Conservation (phyloP, 2,329 filamentous ascomycete species). For the Monilinia laxa region DNA sequence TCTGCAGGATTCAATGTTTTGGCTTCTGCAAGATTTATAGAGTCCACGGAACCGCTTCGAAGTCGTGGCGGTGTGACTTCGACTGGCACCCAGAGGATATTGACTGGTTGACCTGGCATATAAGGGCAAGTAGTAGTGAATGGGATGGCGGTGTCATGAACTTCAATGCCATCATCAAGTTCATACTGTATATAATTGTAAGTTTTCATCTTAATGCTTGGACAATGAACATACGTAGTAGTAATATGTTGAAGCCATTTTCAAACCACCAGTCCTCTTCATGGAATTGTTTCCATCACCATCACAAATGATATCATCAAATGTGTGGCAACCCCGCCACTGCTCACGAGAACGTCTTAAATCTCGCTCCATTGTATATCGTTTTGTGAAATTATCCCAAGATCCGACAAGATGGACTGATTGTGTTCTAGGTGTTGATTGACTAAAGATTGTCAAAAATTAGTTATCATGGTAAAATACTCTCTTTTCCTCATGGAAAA, state of each 20-base stretch:
- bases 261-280: slow-evolving; percentile 74
- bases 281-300: slow-evolving; percentile 54
- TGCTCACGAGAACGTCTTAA: slow-evolving; percentile 68
- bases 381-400: slow-evolving; percentile 87
- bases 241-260: slow-evolving; percentile 92
- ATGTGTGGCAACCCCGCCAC: slow-evolving; percentile 86
- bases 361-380: slow-evolving; percentile 81
- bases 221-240: slow-evolving; percentile 71
- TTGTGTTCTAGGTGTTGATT: slow-evolving; percentile 59
- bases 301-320: slow-evolving; percentile 82
- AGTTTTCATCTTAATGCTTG: slow-evolving; percentile 36
- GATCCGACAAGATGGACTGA: slow-evolving; percentile 83
- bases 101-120: slow-evolving; percentile 83
- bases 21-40: slow-evolving; percentile 56
- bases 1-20: slow-evolving; percentile 77
- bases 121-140: slow-evolving; percentile 80
- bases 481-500: background rate
- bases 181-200: slow-evolving; percentile 64
- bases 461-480: slow-evolving; percentile 10
- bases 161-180: slow-evolving; percentile 74
- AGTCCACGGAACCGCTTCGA: slow-evolving; percentile 66
- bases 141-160: slow-evolving; percentile 69
- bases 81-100: slow-evolving; percentile 76
- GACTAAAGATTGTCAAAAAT: slow-evolving; percentile 44
- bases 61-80: slow-evolving; percentile 58